These are phyloP conservation scores for Earliella scabrosa DNA, from an alignment of 1,284 basidiomycete genomes.

Conservation along the genomic window DNA sequence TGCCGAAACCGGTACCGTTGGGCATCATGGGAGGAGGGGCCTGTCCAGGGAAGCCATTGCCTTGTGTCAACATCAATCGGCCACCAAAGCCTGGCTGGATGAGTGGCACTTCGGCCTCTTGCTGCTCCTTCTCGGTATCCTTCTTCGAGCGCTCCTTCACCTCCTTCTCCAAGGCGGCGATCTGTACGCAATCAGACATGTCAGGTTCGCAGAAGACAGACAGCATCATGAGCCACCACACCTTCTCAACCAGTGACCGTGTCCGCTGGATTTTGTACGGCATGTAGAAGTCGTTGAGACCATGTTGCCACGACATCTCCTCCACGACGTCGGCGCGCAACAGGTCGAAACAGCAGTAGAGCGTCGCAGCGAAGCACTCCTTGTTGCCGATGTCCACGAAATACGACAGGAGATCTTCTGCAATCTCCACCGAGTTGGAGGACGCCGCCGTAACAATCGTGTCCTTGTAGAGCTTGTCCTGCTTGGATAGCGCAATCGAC, in stretches of 20 bases:
- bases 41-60: constrained; percentile 59
- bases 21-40: constrained; percentile 45
- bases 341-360: constrained; percentile 94
- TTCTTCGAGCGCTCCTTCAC: constrained; percentile 83
- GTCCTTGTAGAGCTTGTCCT: constrained; percentile 96
- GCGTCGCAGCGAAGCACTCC: constrained; percentile 93
- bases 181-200: constrained; percentile 45
- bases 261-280: constrained; percentile 92
- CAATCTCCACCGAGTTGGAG: constrained; percentile 82
- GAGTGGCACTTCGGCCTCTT: constrained; percentile 80
- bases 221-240: constrained; percentile 33
- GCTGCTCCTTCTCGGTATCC: constrained; percentile 85
- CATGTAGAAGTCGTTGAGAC: constrained; percentile 95
- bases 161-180: constrained; percentile 80
- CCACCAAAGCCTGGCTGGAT: constrained; percentile 78
- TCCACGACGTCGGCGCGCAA: constrained; percentile 91
- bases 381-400: constrained; percentile 98
- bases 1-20: constrained; percentile 34
- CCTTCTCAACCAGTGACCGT: constrained; percentile 73
- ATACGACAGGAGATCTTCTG: constrained; percentile 93
- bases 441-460: constrained; percentile 92
- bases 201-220: constrained; percentile 6
- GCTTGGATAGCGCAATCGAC: constrained; percentile 92
- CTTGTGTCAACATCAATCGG: constrained; percentile 66
- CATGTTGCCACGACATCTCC: constrained; percentile 95